Evolutionary conservation across 2,329 filamentous ascomycete genomes (phyloP), one percentile per base, ranked within the genome.

Genomic region (Phialophora tarda): DNA sequence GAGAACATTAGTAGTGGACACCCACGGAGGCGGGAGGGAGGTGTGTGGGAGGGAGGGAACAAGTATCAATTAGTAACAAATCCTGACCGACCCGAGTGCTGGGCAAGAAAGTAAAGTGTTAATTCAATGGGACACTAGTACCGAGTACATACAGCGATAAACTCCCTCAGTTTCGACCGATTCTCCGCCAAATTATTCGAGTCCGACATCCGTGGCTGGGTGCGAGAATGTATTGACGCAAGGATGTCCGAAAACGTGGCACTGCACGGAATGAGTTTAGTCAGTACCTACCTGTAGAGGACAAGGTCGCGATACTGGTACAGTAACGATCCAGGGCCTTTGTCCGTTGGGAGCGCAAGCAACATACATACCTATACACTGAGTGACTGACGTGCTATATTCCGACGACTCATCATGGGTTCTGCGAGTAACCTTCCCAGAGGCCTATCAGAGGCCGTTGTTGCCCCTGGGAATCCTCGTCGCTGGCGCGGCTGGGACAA

Each of bases 121-220:
- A 1, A 10, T 30, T 10, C 12, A 41, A 5, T n/a, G n/a, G n/a
- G n/a, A n/a, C n/a, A n/a, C n/a, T n/a, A n/a, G n/a, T n/a, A n/a
- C n/a, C n/a, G n/a, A n/a, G n/a, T 41, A 44, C 38, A 21, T 67
- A 68, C 62, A 1, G 71, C 67, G 23, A 78, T 64, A 53, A 78
- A 75, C 63, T 76, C 75, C 56, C 74, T 75, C 6, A 77, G 54
- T 56, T 74, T 73, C 1, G 74, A 75, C 23, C 74, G 54, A 67
- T 75, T 73, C 4, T 65, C 62, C 3, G 62, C 44, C 12, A 65
- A 41, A 8, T 26, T 62, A 8, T 26, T 62, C 14, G 62, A 26
- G 30, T 62, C 54, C 12, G 62, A 62, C 65, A 68, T 68, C 3
- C 24, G 26, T 23, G 21, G n/a, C 48, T 14, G 23, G 47, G n/a